A percentile compares a stretch with the other conserved stretches of the same genome.
Conservation (phyloP, 2,329 filamentous ascomycete species). For the Pseudophaeomoniella oleicola region DNA sequence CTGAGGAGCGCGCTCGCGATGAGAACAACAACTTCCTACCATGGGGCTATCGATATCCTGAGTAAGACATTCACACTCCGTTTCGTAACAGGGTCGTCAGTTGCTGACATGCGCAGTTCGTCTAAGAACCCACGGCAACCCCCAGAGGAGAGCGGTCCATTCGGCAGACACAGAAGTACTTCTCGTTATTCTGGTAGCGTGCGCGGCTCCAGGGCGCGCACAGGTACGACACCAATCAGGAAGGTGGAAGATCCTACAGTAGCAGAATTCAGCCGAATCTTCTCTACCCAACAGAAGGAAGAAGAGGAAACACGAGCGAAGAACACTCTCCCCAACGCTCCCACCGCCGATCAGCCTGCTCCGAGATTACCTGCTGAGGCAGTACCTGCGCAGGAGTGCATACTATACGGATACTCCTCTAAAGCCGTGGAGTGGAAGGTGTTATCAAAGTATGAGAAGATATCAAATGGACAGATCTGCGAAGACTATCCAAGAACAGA, state of each 20-base stretch:
- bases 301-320: conserved; percentile 17
- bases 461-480: conserved; percentile 66
- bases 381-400: conserved; percentile 44
- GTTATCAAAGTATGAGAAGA: conserved; percentile 73
- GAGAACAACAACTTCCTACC: conserved; percentile 43
- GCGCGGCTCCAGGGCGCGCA: conserved; percentile 39
- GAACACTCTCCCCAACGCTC: conserved; percentile 6
- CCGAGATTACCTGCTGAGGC: conserved; percentile 22
- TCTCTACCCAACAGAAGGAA: conserved; percentile 28
- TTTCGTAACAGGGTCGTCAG: too few species aligned
- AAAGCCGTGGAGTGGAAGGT: conserved; percentile 63
- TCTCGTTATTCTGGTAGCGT: conserved; percentile 24
- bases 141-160: conserved; percentile 46
- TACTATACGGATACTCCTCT: conserved; percentile 69
- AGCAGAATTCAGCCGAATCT: conserved; percentile 30
- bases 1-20: conserved; percentile 46
- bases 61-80: conserved; percentile 34
- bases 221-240: conserved; percentile 36
- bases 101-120: conserved; percentile 24
- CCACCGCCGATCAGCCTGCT: conserved; percentile 5
- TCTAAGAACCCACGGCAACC: conserved; percentile 35
- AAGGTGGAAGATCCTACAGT: conserved; percentile 41
- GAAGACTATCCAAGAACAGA: conserved; percentile 86
- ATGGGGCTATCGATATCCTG: conserved; percentile 49
- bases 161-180: conserved; percentile 36